These are phyloP conservation scores for Malus sieversii DNA, from an alignment of 306 rosid genomes.

Conservation along the genomic window DNA sequence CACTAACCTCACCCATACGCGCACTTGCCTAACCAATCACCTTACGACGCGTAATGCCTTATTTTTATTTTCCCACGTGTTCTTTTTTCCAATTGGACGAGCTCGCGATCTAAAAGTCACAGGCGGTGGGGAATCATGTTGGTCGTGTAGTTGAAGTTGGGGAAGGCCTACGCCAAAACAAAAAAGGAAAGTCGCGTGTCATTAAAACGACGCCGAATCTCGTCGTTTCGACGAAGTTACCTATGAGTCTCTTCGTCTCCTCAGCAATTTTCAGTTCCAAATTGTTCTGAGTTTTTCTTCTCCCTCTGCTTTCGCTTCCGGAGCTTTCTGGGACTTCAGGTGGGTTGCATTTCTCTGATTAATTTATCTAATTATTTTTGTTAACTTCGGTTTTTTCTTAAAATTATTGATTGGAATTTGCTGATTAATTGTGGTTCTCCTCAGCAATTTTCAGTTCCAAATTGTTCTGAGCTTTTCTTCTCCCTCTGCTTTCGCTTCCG, in stretches of 20 bases:
- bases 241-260: not conserved
- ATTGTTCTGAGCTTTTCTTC: not conserved
- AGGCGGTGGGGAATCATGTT: not conserved
- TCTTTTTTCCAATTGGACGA: not conserved
- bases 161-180: not conserved
- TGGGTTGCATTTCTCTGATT: not conserved
- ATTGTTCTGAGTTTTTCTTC: not conserved
- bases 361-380: not conserved
- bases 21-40: not conserved
- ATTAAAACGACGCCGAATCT: slow-evolving; percentile 22
- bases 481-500: not conserved
- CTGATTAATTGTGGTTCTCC: not conserved
- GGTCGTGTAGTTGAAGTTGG: not conserved
- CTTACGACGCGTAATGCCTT: not conserved
- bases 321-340: not conserved
- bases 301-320: not conserved
- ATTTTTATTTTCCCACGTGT: not conserved
- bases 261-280: not conserved
- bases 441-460: not conserved
- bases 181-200: not conserved
- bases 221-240: slow-evolving; percentile 14
- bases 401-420: not conserved
- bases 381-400: not conserved
- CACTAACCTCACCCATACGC: not conserved
- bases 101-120: not conserved